Conservation (phyloP, 768 basidiomycete species). For the Mycena crocata region DNA sequence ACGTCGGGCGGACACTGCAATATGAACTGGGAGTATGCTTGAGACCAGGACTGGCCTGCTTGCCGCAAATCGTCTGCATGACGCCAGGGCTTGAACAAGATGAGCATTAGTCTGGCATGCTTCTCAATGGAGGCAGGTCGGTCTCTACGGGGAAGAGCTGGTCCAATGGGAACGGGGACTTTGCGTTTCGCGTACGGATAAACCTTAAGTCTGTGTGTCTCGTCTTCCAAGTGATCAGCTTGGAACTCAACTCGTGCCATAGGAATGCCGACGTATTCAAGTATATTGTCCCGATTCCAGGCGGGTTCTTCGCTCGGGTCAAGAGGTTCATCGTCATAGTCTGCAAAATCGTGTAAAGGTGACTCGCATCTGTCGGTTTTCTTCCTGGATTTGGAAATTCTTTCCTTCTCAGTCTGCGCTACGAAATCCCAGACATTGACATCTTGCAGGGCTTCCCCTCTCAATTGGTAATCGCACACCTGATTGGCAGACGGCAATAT, state of each 20-base stretch:
- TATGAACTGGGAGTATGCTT: constrained; percentile 5
- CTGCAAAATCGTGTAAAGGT: no score
- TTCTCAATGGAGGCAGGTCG: neutral
- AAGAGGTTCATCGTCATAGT: no score
- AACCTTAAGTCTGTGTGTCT: no score
- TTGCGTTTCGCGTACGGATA: no score
- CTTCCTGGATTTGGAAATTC: neutral
- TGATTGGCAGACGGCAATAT: neutral
- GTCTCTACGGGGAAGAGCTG: neutral
- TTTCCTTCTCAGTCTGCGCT: neutral
- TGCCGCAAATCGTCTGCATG: neutral
- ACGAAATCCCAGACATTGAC: constrained; percentile 1
- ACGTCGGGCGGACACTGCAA: neutral
- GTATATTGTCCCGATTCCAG: no score
- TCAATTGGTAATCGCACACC: neutral
- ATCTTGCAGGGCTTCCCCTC: neutral
- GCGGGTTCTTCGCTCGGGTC: no score
- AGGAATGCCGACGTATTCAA: no score
- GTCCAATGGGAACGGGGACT: neutral
- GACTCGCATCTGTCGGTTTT: no score
- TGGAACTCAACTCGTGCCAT: no score
- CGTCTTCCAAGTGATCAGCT: no score
- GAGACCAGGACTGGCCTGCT: neutral
- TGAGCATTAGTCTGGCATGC: constrained; percentile 37
- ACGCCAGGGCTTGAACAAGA: constrained; percentile 42